A percentile compares a stretch with the other conserved stretches of the same genome.
These are phyloP conservation scores for Cladosporium phlei DNA, from an alignment of 2,329 filamentous ascomycete genomes.

Conservation along the genomic window DNA sequence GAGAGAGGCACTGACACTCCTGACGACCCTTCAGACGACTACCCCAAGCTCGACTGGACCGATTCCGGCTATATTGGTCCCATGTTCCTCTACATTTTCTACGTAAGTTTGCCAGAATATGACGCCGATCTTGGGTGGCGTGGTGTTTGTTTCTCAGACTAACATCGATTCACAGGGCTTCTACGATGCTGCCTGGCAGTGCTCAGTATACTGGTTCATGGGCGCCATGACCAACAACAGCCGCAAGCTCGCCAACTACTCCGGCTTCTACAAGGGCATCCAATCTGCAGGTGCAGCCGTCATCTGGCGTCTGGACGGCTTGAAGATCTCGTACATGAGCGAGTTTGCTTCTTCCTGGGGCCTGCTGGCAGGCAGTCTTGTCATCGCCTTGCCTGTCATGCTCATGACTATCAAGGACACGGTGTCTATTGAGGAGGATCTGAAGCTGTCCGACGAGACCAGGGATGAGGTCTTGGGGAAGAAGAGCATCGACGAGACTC, in stretches of 20 bases:
- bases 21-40: constrained; percentile 19
- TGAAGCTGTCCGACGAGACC: constrained; percentile 81
- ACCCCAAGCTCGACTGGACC: constrained; percentile 59
- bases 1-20: constrained; percentile 16
- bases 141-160: too few species aligned
- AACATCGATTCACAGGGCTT: background rate
- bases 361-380: constrained; percentile 65
- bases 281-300: constrained; percentile 82
- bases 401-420: constrained; percentile 74
- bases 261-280: constrained; percentile 85
- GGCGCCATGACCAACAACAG: constrained; percentile 88
- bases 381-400: constrained; percentile 76
- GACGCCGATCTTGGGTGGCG: too few species aligned
- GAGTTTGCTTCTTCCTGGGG: constrained; percentile 75
- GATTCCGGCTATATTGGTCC: constrained; percentile 66
- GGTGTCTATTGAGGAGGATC: constrained; percentile 74
- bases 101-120: too few species aligned
- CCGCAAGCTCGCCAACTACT: constrained; percentile 85
- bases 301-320: constrained; percentile 65
- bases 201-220: constrained; percentile 61
- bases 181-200: constrained; percentile 13
- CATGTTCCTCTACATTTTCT: constrained; percentile 87
- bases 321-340: constrained; percentile 58
- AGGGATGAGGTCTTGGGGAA: constrained; percentile 58
- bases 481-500: constrained; percentile 7